Base-by-base conservation (phyloP, 139 green algal genomes). In the Prasinococcaceae sp. region DNA sequence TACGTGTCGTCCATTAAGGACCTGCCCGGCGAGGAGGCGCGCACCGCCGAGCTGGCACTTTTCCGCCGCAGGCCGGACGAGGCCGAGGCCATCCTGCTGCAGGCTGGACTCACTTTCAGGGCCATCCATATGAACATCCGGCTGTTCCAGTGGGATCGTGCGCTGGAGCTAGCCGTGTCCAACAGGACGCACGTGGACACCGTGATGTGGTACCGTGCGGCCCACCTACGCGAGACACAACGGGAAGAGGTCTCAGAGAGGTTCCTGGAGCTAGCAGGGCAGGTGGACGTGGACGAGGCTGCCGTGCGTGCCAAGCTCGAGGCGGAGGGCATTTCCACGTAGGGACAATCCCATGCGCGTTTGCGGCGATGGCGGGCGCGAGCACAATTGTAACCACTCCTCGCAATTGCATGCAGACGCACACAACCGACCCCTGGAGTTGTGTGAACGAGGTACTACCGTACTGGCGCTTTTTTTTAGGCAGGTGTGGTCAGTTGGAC, bases 101-200 rank as follows among this genome's bases (percentile, higher is more conserved):
- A 86, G 65, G 76, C 76, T n/a, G 72, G 76, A 0, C 55, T 87
- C 16, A 28, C 73, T 2, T 88, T 79, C 61, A 62, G 76, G 19
- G 82, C 82, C n/a, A 82, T 92, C 61, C 77, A 87, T 57, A 55
- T 87, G 37, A 78, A 83, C 63, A 69, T 88, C 27, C 58, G 64
- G 51, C 57, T 84, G 10, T 60, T 57, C 39, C 55, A 67, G 50
- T 67, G 33, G 35, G 55, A 65, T 50, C 8, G 70, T 8, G 80
- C 82, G 9, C 55, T 87, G 51, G 68, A 82, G 16, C 43, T 92
- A 29, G 82, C 80, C 6, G 47, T 68, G 36, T 67, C 81, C 37
- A 62, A 85, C 60, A 80, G 79, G 47, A 70, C 67, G 55, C 78
- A 86, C 54, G 45, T 80, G 24, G 72, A 86, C 53, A 86, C 72